phyloP scores from a whole-genome alignment of 1,139 yeast species.

The Blastobotrys ciferrii region DNA sequence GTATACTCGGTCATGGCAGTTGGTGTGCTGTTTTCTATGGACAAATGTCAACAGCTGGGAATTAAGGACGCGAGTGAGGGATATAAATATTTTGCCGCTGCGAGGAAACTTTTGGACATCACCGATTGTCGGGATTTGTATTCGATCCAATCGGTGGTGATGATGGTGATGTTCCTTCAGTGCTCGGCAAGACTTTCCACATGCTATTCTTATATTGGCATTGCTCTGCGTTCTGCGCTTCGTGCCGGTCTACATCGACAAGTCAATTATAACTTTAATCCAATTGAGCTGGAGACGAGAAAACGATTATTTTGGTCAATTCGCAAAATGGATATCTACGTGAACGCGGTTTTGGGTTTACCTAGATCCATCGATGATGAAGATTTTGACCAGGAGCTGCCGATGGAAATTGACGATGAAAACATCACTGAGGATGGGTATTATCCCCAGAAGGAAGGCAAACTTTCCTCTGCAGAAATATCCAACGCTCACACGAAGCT shows the following conservation, averaged over 20 bases:
- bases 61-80: slow-evolving; percentile 60
- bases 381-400: slow-evolving; percentile 87
- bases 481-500: slow-evolving; percentile 84
- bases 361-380: slow-evolving; percentile 68
- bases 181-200: slow-evolving; percentile 89
- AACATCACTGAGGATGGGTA: slow-evolving; percentile 67
- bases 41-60: slow-evolving; percentile 38
- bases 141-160: slow-evolving; percentile 68
- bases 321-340: slow-evolving; percentile 87
- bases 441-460: slow-evolving; percentile 36
- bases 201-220: slow-evolving; percentile 90
- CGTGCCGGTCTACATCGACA: slow-evolving; percentile 87
- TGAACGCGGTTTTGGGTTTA: slow-evolving; percentile 83
- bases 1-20: slow-evolving; percentile 70
- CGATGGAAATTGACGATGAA: slow-evolving; percentile 83
- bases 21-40: slow-evolving; percentile 64
- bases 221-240: slow-evolving; percentile 80
- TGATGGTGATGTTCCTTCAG: slow-evolving; percentile 71
- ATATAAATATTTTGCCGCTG: slow-evolving; percentile 77
- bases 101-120: slow-evolving; percentile 70
- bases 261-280: slow-evolving; percentile 63
- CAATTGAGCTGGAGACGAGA: slow-evolving; percentile 81
- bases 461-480: slow-evolving; percentile 71
- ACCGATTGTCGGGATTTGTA: slow-evolving; percentile 61
- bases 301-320: slow-evolving; percentile 86